These are phyloP conservation scores for Bacterosira constricta DNA, from an alignment of 108 stramenopile genomes.

Conservation along the genomic window DNA sequence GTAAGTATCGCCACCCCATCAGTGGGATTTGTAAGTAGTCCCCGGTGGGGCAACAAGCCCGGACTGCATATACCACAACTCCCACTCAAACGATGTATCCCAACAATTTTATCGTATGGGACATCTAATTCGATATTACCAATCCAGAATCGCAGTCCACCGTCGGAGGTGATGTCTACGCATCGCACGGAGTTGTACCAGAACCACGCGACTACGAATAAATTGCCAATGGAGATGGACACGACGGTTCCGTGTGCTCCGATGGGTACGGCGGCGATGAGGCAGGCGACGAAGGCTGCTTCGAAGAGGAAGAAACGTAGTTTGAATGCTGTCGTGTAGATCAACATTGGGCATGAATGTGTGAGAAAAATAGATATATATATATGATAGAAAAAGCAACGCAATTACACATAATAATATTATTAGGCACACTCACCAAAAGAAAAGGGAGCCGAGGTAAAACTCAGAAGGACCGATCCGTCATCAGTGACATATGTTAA, in stretches of 20 bases:
- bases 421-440: constrained; percentile 50
- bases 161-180: constrained; percentile 83
- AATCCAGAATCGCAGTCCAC: constrained; percentile 88
- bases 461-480: constrained; percentile 77
- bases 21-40: constrained; percentile 65
- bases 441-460: constrained; percentile 83
- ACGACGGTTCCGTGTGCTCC: constrained; percentile 88
- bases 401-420: not conserved
- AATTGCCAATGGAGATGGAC: constrained; percentile 75
- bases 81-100: constrained; percentile 57
- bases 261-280: constrained; percentile 76
- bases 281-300: constrained; percentile 62
- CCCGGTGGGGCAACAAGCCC: constrained; percentile 67
- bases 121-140: constrained; percentile 88
- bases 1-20: constrained; percentile 87
- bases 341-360: not conserved
- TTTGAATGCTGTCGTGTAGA: constrained; percentile 68
- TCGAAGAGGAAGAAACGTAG: constrained; percentile 75
- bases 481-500: constrained; percentile 91
- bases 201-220: constrained; percentile 83
- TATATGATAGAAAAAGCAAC: not conserved
- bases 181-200: constrained; percentile 90
- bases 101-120: constrained; percentile 83
- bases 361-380: not conserved
- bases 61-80: constrained; percentile 43